Percentiles rank a stretch among this genome's conserved stretches.
These are phyloP conservation scores for Microthlaspi erraticum DNA, from an alignment of 345 rosid genomes.

Conservation along the genomic window DNA sequence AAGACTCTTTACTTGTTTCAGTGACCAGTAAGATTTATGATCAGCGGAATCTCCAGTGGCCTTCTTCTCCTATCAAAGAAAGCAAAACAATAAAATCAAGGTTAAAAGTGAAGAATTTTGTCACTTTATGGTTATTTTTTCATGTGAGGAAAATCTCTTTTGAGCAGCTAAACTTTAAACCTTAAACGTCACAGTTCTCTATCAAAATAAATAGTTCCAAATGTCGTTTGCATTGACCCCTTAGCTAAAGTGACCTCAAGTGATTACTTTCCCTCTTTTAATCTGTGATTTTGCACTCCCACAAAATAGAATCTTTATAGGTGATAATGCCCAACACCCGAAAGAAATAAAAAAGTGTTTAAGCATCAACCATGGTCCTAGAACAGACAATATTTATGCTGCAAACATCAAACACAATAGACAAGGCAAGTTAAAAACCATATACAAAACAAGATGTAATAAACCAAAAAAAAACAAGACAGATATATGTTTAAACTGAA, in stretches of 20 bases:
- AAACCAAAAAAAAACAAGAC: neutral
- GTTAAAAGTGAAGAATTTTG: constrained; percentile 4
- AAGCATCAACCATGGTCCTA: constrained; percentile 32
- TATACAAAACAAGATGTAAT: constrained; percentile 22
- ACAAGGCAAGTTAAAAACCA: constrained; percentile 24
- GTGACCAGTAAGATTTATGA: constrained; percentile 22
- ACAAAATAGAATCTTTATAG: constrained; percentile 21
- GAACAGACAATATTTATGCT: constrained; percentile 27
- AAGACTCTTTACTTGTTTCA: constrained; percentile 29
- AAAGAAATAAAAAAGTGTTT: constrained; percentile 18
- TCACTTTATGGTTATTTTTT: constrained; percentile 2
- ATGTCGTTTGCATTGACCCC: constrained; percentile 37
- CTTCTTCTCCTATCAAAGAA: constrained; percentile 26
- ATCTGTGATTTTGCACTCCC: constrained; percentile 31
- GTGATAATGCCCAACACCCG: constrained; percentile 15
- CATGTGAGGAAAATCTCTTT: constrained; percentile 22
- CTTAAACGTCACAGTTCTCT: constrained; percentile 41
- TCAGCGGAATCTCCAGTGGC: constrained; percentile 10
- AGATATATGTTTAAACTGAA: constrained; percentile 13
- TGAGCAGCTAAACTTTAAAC: constrained; percentile 39
- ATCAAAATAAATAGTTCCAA: constrained; percentile 20
- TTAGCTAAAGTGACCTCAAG: constrained; percentile 28
- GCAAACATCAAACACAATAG: constrained; percentile 25
- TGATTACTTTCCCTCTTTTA: constrained; percentile 29
- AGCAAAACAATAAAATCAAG: constrained; percentile 19